Evolutionary conservation across 2,329 filamentous ascomycete genomes (phyloP), one percentile per base, ranked within the genome.

Genomic region (Elsinoe batatas): DNA sequence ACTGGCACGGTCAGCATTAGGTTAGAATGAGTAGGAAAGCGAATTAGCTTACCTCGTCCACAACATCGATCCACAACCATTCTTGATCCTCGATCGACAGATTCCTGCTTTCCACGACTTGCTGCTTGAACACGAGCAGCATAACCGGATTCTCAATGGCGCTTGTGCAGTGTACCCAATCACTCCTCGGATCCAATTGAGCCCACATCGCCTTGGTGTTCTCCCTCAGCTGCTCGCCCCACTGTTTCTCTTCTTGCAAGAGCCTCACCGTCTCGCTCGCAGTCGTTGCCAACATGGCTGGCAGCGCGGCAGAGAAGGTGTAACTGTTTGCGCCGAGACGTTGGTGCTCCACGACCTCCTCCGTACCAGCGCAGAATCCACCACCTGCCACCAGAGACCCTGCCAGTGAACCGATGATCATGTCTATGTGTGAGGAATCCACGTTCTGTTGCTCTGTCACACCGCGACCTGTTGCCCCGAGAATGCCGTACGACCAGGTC

Each of bases 371-470:
- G 68, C 93, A 98, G 76, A 98, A 98, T 13, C 93, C 93, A 63
- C 94, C 93, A 56, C 91, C 91, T 8, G 88, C 90, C 66, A 91
- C 93, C 36, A 98, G 78, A 13, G 91, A 87, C 1, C 93, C 91
- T 11, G 91, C 84, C 44, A 98, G 81, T 35, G 89, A 95, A 42
- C 94, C 93, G 53, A 97, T 81, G 62, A 98, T 91, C 90, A 98
- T 96, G 74, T 98, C 93, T 50, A 98, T 84, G 67, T 95, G 87
- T 8, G 85, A 82, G 0, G 91, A 84, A 68, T 97, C 93, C 15
- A 98, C 91, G 64, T 97, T 95, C 67, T 97, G 93, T 5, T 91
- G 88, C 74, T 98, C 94, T 0, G 93, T 97, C 37, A 97, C 78
- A 58, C 93, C 93, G 53, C 90, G 85, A 17, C 93, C 94, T 22